phyloP scores from a whole-genome alignment of 352 stramenopile species.

The Halophytophthora polymorphica region DNA sequence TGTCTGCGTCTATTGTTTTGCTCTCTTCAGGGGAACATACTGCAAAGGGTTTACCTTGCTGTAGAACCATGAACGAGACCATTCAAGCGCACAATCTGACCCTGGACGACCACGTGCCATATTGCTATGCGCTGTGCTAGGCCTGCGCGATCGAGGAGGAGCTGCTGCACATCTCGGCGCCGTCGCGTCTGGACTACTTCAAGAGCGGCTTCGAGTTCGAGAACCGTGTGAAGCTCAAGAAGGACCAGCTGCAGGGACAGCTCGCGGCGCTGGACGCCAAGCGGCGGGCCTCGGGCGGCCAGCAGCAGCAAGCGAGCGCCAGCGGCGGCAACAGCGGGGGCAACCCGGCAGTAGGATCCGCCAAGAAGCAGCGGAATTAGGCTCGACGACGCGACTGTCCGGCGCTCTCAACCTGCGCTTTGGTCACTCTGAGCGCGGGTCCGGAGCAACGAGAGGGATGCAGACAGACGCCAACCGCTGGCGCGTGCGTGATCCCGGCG shows the following conservation, averaged over 20 bases:
- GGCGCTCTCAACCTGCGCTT: too few relatives aligned
- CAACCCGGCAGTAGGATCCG: slow-evolving; percentile 39
- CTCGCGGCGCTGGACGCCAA: slow-evolving; percentile 77
- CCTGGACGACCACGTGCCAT: too few relatives aligned
- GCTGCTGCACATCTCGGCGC: slow-evolving; percentile 85
- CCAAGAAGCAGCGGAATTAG: slow-evolving; percentile 69
- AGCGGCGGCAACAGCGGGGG: slow-evolving; percentile 34
- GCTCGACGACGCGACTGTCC: too few relatives aligned
- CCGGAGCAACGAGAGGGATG: too few relatives aligned
- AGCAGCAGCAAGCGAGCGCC: slow-evolving; percentile 25
- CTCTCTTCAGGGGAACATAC: too few relatives aligned
- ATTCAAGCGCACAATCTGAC: too few relatives aligned
- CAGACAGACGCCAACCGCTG: too few relatives aligned
- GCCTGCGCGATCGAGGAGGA: slow-evolving; percentile 88
- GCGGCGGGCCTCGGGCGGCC: slow-evolving; percentile 48
- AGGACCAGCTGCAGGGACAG: slow-evolving; percentile 85
- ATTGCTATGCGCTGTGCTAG: slow-evolving; percentile 22
- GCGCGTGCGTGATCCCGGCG: too few relatives aligned
- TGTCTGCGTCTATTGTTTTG: too few relatives aligned
- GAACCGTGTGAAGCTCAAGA: slow-evolving; percentile 88
- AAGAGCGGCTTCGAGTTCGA: slow-evolving; percentile 91
- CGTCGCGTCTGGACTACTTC: slow-evolving; percentile 88
- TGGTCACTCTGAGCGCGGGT: too few relatives aligned
- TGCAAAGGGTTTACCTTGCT: too few relatives aligned
- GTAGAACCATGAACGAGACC: too few relatives aligned